Conservation (phyloP, 1,284 basidiomycete species). For the Schizophyllum amplum region DNA sequence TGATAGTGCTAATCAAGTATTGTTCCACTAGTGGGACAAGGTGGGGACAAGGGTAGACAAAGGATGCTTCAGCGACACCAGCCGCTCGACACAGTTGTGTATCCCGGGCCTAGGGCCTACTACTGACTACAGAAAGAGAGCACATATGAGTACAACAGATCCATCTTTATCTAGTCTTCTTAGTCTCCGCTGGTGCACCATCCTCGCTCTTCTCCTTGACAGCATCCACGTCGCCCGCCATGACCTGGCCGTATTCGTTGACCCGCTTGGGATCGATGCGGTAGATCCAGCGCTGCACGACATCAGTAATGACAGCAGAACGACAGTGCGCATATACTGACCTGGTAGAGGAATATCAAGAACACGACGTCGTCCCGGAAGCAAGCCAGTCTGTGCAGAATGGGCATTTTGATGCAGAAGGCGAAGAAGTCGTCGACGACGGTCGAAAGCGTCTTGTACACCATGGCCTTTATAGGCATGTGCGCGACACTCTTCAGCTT, state of each 20-base stretch:
- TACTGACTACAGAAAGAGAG: no score
- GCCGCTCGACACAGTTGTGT: no score
- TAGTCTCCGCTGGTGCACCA: slow-evolving; percentile 44
- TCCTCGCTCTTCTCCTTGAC: slow-evolving; percentile 20
- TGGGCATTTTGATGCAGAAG: slow-evolving; percentile 96
- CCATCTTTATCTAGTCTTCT: slow-evolving; percentile 23
- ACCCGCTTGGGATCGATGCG: slow-evolving; percentile 87
- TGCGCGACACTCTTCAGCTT: slow-evolving; percentile 92
- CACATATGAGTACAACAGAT: background rate
- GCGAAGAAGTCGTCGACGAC: slow-evolving; percentile 93
- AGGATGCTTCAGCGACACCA: no score
- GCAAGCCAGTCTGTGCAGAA: slow-evolving; percentile 83
- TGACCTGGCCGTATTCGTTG: slow-evolving; percentile 93
- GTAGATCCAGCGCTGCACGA: slow-evolving; percentile 84
- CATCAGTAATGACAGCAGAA: slow-evolving; percentile 11
- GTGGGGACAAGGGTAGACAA: no score
- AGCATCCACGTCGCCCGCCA: slow-evolving; percentile 42
- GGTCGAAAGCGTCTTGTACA: slow-evolving; percentile 87
- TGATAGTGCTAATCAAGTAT: no score
- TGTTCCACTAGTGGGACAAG: no score
- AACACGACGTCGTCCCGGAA: slow-evolving; percentile 93
- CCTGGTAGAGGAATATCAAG: slow-evolving; percentile 80
- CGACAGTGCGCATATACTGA: no score
- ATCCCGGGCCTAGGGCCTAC: no score
- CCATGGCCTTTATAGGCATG: slow-evolving; percentile 96